Base-by-base conservation (phyloP, 2,329 filamentous ascomycete species). In the Hymenoscyphus infarciens region DNA sequence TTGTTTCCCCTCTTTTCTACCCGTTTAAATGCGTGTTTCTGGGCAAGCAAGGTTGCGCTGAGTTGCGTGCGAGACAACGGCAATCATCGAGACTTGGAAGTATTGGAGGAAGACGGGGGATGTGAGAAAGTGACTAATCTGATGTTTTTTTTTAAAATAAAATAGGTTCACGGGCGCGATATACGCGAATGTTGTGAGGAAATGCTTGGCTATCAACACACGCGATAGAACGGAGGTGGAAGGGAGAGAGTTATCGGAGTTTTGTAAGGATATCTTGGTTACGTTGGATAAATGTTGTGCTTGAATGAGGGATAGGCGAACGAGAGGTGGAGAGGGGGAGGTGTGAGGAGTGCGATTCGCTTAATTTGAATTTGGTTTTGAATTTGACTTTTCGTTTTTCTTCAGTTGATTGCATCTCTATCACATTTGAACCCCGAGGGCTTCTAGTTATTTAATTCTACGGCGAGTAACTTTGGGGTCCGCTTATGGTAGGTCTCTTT, bases 181-280 rank as follows among this genome's bases (percentile, higher is more conserved):
- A 19, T 71, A 69, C 54, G 66, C 59, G 8, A 66, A 69, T 55
- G 66, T 71, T 5, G 69, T 71, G 1, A 56, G 69, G 27, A 65
- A 61, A 39, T 71, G 69, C 52, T 56, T 71, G 5, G 61, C 66
- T 0, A 69, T 71, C 15, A 67, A 57, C 22, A 63, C 64, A 1
- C 52, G 66, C 2, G 67, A 69, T 16, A 57, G 67, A 42, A 68
- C 60, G 4, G 68, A 69, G 53, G 49, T 25, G 7, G 66, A 70
- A 58, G 53, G 56, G 5, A 61, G 61, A 19, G 63, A 68, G n/a
- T 49, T 70, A 5, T 66, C 66, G 13, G 62, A 62, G 27, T 69
- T 70, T 31, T 65, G 60, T 16, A 56, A 65, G 2, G 69, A 67
- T n/a, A 67, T 68, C 33, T 63, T 65, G 8, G 66, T 63, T 8